A percentile compares a stretch with the other conserved stretches of the same genome.
These are phyloP conservation scores for Obelidium mucronatum DNA, from an alignment of 192 early-diverging fungal species.

Conservation along the genomic window DNA sequence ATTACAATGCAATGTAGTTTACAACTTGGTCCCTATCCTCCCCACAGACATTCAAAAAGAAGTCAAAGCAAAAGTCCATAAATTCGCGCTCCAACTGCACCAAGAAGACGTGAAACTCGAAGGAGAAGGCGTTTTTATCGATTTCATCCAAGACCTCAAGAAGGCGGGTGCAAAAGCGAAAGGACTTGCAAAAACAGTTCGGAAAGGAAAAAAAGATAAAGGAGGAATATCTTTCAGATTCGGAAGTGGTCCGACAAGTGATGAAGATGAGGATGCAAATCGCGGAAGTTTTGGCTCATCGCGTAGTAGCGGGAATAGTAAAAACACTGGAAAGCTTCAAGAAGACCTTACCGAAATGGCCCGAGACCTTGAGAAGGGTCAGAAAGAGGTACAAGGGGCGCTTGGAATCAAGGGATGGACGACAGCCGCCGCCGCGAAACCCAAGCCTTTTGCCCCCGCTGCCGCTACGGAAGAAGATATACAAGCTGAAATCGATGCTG, in stretches of 20 bases:
- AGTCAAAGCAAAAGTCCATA: constrained; percentile 2
- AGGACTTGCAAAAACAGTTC: neutral
- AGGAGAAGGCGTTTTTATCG: constrained; percentile 5
- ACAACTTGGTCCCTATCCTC: constrained; percentile 9
- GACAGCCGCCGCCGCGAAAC: neutral
- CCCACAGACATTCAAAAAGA: neutral
- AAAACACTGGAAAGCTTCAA: neutral
- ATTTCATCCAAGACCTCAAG: constrained; percentile 15
- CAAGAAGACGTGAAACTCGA: constrained; percentile 16
- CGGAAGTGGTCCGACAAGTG: too few relatives aligned
- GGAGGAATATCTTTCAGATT: neutral
- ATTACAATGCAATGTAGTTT: neutral
- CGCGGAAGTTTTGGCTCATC: neutral
- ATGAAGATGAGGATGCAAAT: neutral
- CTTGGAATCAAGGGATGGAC: neutral
- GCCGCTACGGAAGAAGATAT: neutral
- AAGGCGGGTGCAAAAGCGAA: constrained; percentile 11
- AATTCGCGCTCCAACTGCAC: neutral
- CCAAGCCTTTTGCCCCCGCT: neutral
- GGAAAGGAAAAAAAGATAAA: neutral
- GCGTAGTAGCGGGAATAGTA: too few relatives aligned
- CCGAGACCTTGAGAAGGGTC: neutral
- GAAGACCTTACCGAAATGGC: neutral
- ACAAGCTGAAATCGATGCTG: neutral
- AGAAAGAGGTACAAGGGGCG: neutral